A percentile compares a stretch with the other conserved stretches of the same genome.
Conservation (phyloP, 441 rosid genomes). For the Breynia disticha region DNA sequence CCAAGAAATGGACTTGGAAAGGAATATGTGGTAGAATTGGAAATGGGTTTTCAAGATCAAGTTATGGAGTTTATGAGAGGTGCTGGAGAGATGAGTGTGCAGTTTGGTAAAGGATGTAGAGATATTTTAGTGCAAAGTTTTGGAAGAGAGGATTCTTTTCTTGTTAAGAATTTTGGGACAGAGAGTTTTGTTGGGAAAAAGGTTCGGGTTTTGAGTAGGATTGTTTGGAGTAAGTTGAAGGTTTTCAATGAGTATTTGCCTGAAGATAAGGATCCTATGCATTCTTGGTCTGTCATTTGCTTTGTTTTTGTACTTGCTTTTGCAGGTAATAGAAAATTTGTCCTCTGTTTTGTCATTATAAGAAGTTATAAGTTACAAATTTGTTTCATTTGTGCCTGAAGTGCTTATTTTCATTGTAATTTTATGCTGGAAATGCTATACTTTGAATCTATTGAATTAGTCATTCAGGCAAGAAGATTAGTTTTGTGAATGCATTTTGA, state of each 20-base stretch:
- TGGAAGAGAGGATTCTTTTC: constrained; percentile 56
- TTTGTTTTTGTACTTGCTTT: constrained; percentile 57
- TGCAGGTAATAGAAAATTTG: constrained; percentile 33
- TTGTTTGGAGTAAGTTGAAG: constrained; percentile 42
- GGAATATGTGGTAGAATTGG: not conserved
- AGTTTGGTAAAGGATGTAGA: constrained; percentile 63
- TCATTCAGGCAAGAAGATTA: too few species aligned
- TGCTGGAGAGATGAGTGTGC: constrained; percentile 54
- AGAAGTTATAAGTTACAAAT: too few species aligned
- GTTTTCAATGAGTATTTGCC: constrained; percentile 76
- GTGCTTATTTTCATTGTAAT: not conserved
- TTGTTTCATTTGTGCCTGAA: too few species aligned
- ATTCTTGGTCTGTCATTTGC: constrained; percentile 70
- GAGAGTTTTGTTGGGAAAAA: constrained; percentile 19
- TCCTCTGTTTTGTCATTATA: too few species aligned
- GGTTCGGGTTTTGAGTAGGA: constrained; percentile 19
- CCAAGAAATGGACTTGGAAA: constrained; percentile 9
- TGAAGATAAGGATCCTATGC: constrained; percentile 84
- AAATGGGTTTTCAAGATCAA: constrained; percentile 20
- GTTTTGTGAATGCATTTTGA: too few species aligned
- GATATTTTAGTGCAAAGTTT: constrained; percentile 61
- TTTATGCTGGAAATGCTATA: not conserved
- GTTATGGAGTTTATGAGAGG: constrained; percentile 19
- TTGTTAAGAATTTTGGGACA: constrained; percentile 55
- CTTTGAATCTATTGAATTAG: too few species aligned